Conservation (phyloP, 2,329 filamentous ascomycete genomes). For the Fusarium sambucinum region DNA sequence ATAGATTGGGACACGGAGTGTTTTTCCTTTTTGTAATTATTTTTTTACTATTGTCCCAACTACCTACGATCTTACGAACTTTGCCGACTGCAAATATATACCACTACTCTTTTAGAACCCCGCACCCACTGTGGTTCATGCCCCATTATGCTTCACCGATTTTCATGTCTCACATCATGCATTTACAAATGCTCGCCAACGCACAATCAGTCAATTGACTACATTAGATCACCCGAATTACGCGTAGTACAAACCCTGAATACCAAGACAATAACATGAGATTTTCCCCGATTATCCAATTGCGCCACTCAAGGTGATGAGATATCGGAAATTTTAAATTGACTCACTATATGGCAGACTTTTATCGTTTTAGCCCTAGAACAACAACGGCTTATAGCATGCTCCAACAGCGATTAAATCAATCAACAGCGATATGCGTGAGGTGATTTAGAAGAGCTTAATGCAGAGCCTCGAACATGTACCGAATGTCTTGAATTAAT, state of each 20-base stretch:
- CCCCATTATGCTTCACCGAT: not conserved
- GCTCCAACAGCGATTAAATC: not conserved
- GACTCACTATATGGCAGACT: not conserved
- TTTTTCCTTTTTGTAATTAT: slow-evolving; percentile 7
- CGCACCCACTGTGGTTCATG: not conserved
- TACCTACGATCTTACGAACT: slow-evolving; percentile 9
- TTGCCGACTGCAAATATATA: not conserved
- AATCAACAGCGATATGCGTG: not conserved
- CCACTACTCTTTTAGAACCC: not conserved
- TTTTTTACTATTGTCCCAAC: not conserved
- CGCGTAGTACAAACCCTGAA: not conserved
- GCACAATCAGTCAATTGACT: not conserved
- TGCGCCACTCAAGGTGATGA: too few species aligned
- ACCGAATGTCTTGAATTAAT: too few species aligned
- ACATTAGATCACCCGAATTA: not conserved
- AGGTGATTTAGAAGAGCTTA: too few species aligned
- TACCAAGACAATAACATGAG: not conserved
- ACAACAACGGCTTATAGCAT: not conserved
- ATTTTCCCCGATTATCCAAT: too few species aligned
- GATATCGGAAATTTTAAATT: not conserved
- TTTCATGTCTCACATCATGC: not conserved
- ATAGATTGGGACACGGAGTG: slow-evolving; percentile 6
- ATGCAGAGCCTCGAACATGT: too few species aligned
- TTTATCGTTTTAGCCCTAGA: not conserved
- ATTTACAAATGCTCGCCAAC: not conserved